These are phyloP conservation scores for Blastobotrys arbuscula DNA, from an alignment of 1,139 yeast genomes.

Conservation along the genomic window DNA sequence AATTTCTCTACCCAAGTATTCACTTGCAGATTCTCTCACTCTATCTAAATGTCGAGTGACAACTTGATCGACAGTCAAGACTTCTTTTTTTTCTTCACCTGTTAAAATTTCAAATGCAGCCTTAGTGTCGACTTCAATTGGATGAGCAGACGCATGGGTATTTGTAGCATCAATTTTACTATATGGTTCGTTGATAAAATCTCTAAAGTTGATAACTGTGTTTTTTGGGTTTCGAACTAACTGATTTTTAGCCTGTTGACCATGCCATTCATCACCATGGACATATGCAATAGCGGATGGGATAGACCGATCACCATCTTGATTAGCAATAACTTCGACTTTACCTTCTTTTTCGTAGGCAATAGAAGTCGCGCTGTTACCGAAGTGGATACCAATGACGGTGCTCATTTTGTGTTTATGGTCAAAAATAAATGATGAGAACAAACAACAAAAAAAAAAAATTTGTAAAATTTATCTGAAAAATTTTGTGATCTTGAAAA, in stretches of 20 bases:
- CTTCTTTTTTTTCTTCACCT: slow-evolving; percentile 39
- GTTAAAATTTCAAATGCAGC: slow-evolving; percentile 58
- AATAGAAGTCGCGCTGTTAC: slow-evolving; percentile 92
- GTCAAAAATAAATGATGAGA: background rate
- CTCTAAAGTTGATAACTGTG: slow-evolving; percentile 91
- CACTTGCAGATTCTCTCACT: slow-evolving; percentile 84
- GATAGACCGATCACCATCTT: slow-evolving; percentile 97
- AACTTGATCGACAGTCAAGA: slow-evolving; percentile 66
- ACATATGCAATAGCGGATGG: slow-evolving; percentile 90
- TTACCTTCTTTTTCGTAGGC: slow-evolving; percentile 91
- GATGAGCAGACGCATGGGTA: slow-evolving; percentile 64
- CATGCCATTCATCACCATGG: slow-evolving; percentile 94
- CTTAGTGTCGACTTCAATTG: slow-evolving; percentile 63
- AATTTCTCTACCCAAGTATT: slow-evolving; percentile 75
- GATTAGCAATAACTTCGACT: slow-evolving; percentile 96
- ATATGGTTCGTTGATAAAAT: slow-evolving; percentile 73
- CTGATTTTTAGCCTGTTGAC: slow-evolving; percentile 92
- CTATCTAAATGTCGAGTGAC: slow-evolving; percentile 79
- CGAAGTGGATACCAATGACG: slow-evolving; percentile 92
- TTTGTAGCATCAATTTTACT: slow-evolving; percentile 61
- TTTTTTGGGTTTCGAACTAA: slow-evolving; percentile 81
- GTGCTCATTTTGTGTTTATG: slow-evolving; percentile 30
- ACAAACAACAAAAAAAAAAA: no score
- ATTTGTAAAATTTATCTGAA: background rate
- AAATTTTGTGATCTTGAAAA: background rate